Conservation (phyloP, 495 filamentous ascomycete species). For the Parachaetomium inaequale region DNA sequence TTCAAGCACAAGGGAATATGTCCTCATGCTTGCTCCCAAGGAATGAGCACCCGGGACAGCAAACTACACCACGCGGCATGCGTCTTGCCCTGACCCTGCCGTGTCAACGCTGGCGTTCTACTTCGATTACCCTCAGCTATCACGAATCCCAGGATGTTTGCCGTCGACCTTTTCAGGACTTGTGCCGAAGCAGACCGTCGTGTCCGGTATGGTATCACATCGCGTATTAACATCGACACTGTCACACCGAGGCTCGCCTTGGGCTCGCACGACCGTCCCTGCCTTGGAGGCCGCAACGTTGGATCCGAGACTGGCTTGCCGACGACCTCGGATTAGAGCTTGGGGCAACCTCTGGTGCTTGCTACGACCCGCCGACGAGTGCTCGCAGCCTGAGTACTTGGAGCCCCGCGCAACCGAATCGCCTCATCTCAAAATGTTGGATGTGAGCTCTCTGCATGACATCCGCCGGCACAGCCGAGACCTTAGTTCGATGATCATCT, state of each 20-base stretch:
- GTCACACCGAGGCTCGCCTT: neutral
- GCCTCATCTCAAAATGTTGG: neutral
- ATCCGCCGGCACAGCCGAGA: neutral
- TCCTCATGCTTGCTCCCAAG: slow-evolving; percentile 65
- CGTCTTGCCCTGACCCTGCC: neutral
- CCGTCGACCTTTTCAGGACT: no score
- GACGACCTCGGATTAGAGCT: neutral
- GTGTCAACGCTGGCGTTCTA: neutral
- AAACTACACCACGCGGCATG: neutral
- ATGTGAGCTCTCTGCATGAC: neutral
- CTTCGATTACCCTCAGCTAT: neutral
- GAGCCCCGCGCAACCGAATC: neutral
- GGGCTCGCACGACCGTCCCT: slow-evolving; percentile 1
- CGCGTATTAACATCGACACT: neutral
- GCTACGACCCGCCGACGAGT: neutral
- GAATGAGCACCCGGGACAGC: slow-evolving; percentile 25
- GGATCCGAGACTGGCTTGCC: neutral
- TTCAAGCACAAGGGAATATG: slow-evolving; percentile 80
- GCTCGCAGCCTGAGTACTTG: no score
- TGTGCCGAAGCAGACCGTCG: slow-evolving; percentile 13
- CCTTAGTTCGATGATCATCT: neutral
- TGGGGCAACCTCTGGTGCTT: neutral
- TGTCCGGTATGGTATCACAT: neutral
- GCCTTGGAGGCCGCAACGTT: neutral
- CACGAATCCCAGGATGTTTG: neutral